Base-by-base conservation (phyloP, 2,329 filamentous ascomycete species). In the Alternaria burnsii region DNA sequence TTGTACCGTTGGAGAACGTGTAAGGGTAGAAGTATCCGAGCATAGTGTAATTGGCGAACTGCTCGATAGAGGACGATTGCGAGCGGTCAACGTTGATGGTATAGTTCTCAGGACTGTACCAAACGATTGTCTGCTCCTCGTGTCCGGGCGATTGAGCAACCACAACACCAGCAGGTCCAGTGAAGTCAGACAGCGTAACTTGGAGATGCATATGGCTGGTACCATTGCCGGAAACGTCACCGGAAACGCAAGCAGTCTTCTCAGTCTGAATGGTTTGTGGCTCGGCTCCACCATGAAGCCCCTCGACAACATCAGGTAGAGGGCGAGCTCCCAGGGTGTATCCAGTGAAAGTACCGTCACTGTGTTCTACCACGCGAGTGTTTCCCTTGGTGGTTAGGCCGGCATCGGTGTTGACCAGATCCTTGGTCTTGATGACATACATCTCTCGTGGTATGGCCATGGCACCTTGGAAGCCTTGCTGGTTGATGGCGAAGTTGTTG, bases 1-100 rank as follows among this genome's bases (percentile, higher is more conserved):
- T 67, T 2, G 70, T 75, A n/a, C 73, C 68, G 34, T 71, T 67
- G 47, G 68, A 60, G 50, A 79, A 69, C 5, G 76, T 79, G 74
- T 83, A 82, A 4, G 82, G 81, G 53, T 79, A 74, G 72, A 82
- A 83, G 68, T 81, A 82, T 11, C 81, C 82, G 6, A 78, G 73
- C 55, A 82, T 79, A 18, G 80, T 82, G 40, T 75, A 76, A 65
- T 81, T 82, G 42, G 75, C 73, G 62, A 82, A 82, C 41, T 80
- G 72, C 3, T 66, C 63, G 55, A 84, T 80, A 3, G 71, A 70
- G 12, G 80, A 82, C 2, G 80, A 83, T 56, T 79, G 73, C 10
- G 73, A 71, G 38, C 82, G 78, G 58, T 83, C 78, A 28, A 84
- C 79, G 50, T 80, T 77, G 71, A 84, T 73, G 54, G 80, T 83